Evolutionary conservation across 176 grass and related monocot species (phyloP).

Genomic region (Chrysopogon serrulatus): DNA sequence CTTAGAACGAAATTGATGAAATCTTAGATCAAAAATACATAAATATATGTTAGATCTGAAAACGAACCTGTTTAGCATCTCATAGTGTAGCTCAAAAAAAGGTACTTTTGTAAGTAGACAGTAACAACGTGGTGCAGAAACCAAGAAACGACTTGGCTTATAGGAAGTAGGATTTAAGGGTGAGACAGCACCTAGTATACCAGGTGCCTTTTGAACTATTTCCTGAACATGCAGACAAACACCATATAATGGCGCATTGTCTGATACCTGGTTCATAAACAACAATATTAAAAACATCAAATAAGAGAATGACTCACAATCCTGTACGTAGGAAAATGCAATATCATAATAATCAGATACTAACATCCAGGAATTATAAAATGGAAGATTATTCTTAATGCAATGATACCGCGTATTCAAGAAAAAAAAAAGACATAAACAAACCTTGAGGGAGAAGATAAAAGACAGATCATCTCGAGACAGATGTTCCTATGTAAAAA

Average conservation of each 20-base stretch:
- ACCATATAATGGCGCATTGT: slow-evolving; percentile 93
- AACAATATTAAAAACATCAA: slow-evolving; percentile 17
- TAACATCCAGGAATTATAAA: slow-evolving; percentile 18
- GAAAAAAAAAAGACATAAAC: slow-evolving; percentile 2
- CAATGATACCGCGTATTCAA: background rate
- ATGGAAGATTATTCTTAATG: background rate
- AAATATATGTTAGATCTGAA: background rate
- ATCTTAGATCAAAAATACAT: slow-evolving; percentile 13
- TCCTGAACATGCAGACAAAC: slow-evolving; percentile 95
- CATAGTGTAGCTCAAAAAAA: slow-evolving; percentile 97
- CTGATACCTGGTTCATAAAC: slow-evolving; percentile 66
- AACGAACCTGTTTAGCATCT: slow-evolving; percentile 96
- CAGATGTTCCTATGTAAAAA: slow-evolving; percentile 84
- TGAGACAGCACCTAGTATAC: slow-evolving; percentile 85
- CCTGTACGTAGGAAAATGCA: background rate
- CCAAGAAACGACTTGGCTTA: slow-evolving; percentile 85
- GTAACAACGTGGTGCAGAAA: slow-evolving; percentile 96
- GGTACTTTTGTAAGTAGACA: slow-evolving; percentile 94
- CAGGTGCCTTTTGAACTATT: slow-evolving; percentile 93
- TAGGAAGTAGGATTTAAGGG: slow-evolving; percentile 53
- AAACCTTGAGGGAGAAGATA: slow-evolving; percentile 93
- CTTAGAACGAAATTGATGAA: slow-evolving; percentile 1
- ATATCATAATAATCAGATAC: slow-evolving; percentile 8
- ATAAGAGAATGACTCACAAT: background rate
- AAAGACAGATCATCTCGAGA: slow-evolving; percentile 82